These are phyloP conservation scores for Hypholoma fasciculare DNA, from an alignment of 768 basidiomycete genomes.

Conservation along the genomic window DNA sequence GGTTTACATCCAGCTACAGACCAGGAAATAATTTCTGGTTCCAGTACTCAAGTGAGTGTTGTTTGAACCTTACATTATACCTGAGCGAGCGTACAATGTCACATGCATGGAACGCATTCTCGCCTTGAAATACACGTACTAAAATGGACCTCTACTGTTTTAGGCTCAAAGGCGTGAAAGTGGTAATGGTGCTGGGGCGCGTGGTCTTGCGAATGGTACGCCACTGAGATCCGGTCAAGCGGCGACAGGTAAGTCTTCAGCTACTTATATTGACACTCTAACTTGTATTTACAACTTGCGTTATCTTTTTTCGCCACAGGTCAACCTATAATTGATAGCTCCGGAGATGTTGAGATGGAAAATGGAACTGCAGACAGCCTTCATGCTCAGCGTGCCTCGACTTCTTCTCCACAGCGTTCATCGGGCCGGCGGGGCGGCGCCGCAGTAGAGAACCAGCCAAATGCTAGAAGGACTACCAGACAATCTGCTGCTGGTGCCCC, in stretches of 20 bases:
- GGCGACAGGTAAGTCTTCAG: background rate
- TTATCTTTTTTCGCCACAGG: too few relatives aligned
- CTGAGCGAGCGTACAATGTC: background rate
- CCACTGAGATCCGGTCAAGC: background rate
- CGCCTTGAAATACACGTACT: background rate
- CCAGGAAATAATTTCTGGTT: background rate
- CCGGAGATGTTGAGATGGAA: conserved; percentile 1
- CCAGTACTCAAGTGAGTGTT: background rate
- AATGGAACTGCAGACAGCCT: background rate
- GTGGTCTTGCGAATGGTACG: background rate
- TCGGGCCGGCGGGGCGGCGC: too few relatives aligned
- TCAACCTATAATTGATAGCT: too few relatives aligned
- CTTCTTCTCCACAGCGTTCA: background rate
- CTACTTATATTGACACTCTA: background rate
- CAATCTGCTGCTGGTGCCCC: background rate
- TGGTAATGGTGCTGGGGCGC: background rate
- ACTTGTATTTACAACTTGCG: background rate
- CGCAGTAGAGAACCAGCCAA: background rate
- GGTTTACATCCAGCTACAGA: background rate
- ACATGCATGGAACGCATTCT: too few relatives aligned
- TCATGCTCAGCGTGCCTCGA: background rate
- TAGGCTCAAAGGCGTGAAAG: background rate
- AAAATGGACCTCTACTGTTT: background rate
- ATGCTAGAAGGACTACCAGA: background rate
- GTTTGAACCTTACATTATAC: background rate